Conservation (phyloP, 371 early-diverging fungal genomes). For the Apophysomyces trapeziformis region DNA sequence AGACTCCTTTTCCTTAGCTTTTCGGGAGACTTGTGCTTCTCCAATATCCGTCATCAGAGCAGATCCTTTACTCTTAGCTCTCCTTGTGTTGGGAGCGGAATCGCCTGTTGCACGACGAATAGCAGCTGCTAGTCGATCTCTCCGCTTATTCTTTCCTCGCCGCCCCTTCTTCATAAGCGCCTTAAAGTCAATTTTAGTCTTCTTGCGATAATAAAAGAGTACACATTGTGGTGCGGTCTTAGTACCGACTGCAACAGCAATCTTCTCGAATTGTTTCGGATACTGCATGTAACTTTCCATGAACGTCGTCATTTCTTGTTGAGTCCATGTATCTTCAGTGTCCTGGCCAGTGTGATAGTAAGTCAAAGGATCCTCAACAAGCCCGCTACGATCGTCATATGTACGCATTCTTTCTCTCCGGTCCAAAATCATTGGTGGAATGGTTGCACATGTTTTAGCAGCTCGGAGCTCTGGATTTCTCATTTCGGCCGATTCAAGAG, state of each 20-base stretch:
- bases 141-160: conserved; percentile 50
- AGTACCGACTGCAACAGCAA: conserved; percentile 72
- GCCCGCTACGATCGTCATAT: conserved; percentile 67
- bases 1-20: conserved; percentile 53
- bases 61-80: conserved; percentile 65
- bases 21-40: conserved; percentile 57
- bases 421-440: conserved; percentile 79
- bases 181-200: conserved; percentile 85
- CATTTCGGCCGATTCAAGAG: conserved; percentile 76
- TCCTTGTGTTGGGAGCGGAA: conserved; percentile 26
- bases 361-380: conserved; percentile 61
- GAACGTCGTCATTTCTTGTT: conserved; percentile 81
- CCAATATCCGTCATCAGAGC: conserved; percentile 69
- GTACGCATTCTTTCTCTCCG: conserved; percentile 60
- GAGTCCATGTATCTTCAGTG: conserved; percentile 76
- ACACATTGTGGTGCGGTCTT: conserved; percentile 90
- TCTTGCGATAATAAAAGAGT: conserved; percentile 90
- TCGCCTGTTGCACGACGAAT: conserved; percentile 47
- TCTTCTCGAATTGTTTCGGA: conserved; percentile 92
- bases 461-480: conserved; percentile 79
- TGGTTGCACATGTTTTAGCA: conserved; percentile 76
- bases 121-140: conserved; percentile 50
- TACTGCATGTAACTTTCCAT: conserved; percentile 75
- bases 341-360: conserved; percentile 67
- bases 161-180: conserved; percentile 62